Base-by-base conservation (phyloP, 129 eudicot genomes). In the Tagetes patula region DNA sequence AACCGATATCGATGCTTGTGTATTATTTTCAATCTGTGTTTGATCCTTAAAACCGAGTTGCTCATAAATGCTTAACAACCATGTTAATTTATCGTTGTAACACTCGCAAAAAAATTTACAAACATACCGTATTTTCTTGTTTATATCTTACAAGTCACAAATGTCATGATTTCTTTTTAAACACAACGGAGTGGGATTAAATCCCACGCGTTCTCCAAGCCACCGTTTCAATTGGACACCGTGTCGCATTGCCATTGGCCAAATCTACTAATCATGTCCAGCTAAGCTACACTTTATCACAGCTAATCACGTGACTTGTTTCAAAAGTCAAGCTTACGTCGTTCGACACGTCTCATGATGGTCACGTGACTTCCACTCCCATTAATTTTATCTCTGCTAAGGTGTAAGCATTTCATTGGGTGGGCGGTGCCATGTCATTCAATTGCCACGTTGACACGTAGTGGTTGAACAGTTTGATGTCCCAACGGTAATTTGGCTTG, bases 221-320 rank as follows among this genome's bases (percentile, higher is more conserved):
- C 72, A 78, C 41, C 71, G 20, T 77, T 9, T 39, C 31, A n/a
- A 54, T n/a, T 70, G 59, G 58, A 41, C 72, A 78, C 6, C 72
- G 46, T 78, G 82, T 71, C 73, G 3, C 50, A 13, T 42, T 3
- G 12, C 48, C 13, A 60, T 70, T 77, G 76, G 76, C 11, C 63
- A 62, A 70, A 60, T 49, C 46, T 50, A 11, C 40, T 49, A 62
- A 9, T 2, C 52, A 9, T 11, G 6, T 72, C 86, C 89, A 85
- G 77, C 86, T 82, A 55, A 63, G 75, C 74, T 63, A 43, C 60
- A 76, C 63, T 69, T 76, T 71, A 43, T 73, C 53, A 34, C 84
- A 85, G 78, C 83, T 84, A 76, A 77, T 77, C 77, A 84, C 75
- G 87, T 85, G 80, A 82, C 82, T 76, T 82, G 80, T 48, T 62